Base-by-base conservation (phyloP, 2,329 filamentous ascomycete species). In the Biscogniauxia sp. region DNA sequence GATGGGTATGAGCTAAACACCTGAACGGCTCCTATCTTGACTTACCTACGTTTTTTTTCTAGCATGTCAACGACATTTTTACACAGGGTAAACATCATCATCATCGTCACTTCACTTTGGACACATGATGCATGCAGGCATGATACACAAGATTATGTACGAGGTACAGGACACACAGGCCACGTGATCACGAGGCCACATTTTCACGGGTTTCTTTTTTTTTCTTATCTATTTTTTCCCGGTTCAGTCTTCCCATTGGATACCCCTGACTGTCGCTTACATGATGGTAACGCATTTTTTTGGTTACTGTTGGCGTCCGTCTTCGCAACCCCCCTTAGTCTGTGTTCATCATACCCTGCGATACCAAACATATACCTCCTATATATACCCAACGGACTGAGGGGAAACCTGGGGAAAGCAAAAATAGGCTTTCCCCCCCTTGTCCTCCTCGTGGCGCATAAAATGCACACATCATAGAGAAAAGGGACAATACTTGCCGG, bases 1-100 rank as follows among this genome's bases (percentile, higher is more conserved):
- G 63, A 70, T 69, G 63, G 62, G 68, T 49, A 55, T 67, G 49
- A 67, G 59, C 61, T 69, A 60, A 68, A n/a, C 17, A 45, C 9
- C 13, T 37, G 54, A n/a, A 50, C 15, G 9, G 32, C 17, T 20
- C 41, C 45, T 49, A 45, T 53, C 55, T 32, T 13, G 25, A 37
- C 23, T 32, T 54, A n/a, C 15, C 9, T 32, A 13, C 52, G 41
- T 23, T 50, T 23, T 45, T 32, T 32, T 32, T 32, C 28, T 50
- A 45, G 59, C 20, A 53, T 56, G 28, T 41, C 57, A 32, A 32
- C 28, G 28, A 32, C 28, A 8, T n/a, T 45, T 45, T 45, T 17
- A 45, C 37, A 45, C 37, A 45, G 11, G 37, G 11, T 32, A n/a
- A n/a, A n/a, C 28, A 13, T 32, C 62, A 50, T 63, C 55, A n/a